Evolutionary conservation across 352 stramenopile genomes (phyloP).

Genomic region (Phytophthora capsici): DNA sequence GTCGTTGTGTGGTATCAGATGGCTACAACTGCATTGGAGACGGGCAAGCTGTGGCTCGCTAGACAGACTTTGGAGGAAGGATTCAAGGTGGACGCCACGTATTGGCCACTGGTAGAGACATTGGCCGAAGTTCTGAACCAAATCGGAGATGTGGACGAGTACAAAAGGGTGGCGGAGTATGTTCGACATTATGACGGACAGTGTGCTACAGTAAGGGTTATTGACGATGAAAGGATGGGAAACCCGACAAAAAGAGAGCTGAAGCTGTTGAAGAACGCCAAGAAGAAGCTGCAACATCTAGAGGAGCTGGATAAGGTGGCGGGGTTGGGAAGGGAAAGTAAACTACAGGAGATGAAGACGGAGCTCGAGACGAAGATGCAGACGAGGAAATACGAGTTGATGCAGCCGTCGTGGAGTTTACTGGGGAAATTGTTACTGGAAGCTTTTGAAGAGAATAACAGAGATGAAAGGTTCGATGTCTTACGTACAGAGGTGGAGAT

Average conservation of each 20-base stretch:
- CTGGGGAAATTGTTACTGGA: constrained; percentile 69
- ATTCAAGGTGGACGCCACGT: constrained; percentile 57
- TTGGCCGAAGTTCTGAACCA: constrained; percentile 66
- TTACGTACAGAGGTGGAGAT: constrained; percentile 38
- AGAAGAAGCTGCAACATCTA: constrained; percentile 34
- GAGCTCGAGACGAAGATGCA: constrained; percentile 20
- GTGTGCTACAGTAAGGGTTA: constrained; percentile 40
- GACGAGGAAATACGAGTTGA: constrained; percentile 47
- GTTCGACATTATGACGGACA: constrained; percentile 52
- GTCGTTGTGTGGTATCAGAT: constrained; percentile 83
- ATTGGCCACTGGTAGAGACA: constrained; percentile 67
- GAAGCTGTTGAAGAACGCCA: constrained; percentile 19
- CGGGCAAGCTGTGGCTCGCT: constrained; percentile 69
- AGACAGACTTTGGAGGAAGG: constrained; percentile 65
- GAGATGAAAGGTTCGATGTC: constrained; percentile 28
- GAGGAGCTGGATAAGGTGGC: constrained; percentile 17
- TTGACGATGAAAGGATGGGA: constrained; percentile 21
- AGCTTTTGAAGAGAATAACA: constrained; percentile 64
- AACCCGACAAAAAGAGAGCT: constrained; percentile 3
- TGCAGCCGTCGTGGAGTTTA: constrained; percentile 52
- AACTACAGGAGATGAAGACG: constrained; percentile 25
- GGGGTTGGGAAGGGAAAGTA: constrained; percentile 41
- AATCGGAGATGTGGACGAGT: constrained; percentile 60
- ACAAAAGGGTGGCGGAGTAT: constrained; percentile 52
- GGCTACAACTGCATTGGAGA: constrained; percentile 62